Evolutionary conservation across 345 rosid species (phyloP).

Genomic region (Hibiscus tridactylites): DNA sequence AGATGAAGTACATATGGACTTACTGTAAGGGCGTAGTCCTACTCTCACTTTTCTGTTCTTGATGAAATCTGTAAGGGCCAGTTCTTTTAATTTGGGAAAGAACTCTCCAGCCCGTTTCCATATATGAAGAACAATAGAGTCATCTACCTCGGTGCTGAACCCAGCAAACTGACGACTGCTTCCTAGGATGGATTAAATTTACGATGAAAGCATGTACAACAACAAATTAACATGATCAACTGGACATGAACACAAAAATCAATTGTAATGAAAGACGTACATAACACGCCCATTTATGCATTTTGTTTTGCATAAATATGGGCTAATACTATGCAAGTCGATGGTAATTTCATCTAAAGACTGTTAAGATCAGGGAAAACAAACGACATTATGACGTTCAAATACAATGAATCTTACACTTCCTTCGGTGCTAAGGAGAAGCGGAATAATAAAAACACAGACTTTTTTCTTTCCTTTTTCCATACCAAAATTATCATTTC

Average conservation of each 20-base stretch:
- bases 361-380: background rate
- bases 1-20: slow-evolving; percentile 20
- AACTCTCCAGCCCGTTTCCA: slow-evolving; percentile 73
- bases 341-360: background rate
- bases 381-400: background rate
- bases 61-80: slow-evolving; percentile 33
- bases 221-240: background rate
- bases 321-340: background rate
- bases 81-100: slow-evolving; percentile 61
- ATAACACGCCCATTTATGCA: no score
- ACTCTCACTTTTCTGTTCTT: slow-evolving; percentile 66
- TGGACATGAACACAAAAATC: background rate
- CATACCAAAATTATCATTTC: background rate
- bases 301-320: no score
- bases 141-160: slow-evolving; percentile 57
- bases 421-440: no score
- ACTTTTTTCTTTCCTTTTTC: no score
- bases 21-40: slow-evolving; percentile 94
- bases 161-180: slow-evolving; percentile 93
- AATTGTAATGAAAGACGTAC: background rate
- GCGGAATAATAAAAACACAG: no score
- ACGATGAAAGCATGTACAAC: background rate
- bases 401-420: no score
- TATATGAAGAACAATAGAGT: slow-evolving; percentile 44
- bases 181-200: slow-evolving; percentile 34